Base-by-base conservation (phyloP, 169 alveolate genomes). In the Babesia gibsoni region DNA sequence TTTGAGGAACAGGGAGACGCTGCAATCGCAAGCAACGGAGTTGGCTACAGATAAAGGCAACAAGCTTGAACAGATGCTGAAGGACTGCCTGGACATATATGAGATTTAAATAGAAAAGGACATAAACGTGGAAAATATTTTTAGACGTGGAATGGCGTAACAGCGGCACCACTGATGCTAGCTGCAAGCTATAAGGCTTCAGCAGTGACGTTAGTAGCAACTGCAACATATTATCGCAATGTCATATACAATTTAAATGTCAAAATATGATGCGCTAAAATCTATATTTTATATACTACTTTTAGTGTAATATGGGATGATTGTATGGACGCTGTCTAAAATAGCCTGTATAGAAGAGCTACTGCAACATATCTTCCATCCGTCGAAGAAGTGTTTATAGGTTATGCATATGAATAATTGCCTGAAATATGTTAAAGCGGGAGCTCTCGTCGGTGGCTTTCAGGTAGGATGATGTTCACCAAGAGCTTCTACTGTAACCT, bases 21-120 rank as follows among this genome's bases (percentile, higher is more conserved):
- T 18, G 46, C 69, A 66, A 30, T 14, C 73, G 20, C 57, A 49
- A 32, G 43, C 52, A 0, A n/a, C n/a, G n/a, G n/a, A n/a, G n/a
- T 32, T 20, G 3, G 59, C 18, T 14, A n/a, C 32, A n/a, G 79
- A 65, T 23, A n/a, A 25, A 29, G 66, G 65, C 29, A 25, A 52
- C 27, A 27, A 27, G 64, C 27, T 61, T 25, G 73, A 65, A 14
- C 37, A 32, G 30, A 35, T 48, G 42, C 35, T 75, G 30, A 48
- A 75, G 18, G 33, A 39, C 12, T 66, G 78, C 45, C n/a, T 65
- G 67, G 78, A 75, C 32, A 41, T 75, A 3, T 75, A 75, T 42
- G 72, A 56, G 35, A 4, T n/a, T 56, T 46, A 36, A 56, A 41
- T 41, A 16, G 16, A 16, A 16, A 41, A 16, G 48, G 16, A 41